These are phyloP conservation scores for Cryomyces antarcticus DNA, from an alignment of 495 filamentous ascomycete genomes.

Conservation along the genomic window DNA sequence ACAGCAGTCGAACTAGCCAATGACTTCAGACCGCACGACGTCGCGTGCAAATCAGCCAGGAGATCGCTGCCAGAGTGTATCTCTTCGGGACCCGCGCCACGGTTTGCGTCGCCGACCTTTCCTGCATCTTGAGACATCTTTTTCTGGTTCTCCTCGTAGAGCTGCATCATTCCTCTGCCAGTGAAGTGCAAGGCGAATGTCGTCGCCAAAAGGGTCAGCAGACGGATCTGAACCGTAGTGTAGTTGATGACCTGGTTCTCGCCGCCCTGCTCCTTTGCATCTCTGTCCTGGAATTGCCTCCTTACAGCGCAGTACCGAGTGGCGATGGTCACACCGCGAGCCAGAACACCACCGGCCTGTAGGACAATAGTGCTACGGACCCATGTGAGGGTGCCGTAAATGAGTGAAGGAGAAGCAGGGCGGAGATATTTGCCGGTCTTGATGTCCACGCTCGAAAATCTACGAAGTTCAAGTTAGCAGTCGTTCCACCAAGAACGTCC, in stretches of 20 bases:
- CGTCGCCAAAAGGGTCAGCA: slow-evolving; percentile 48
- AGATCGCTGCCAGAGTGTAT: slow-evolving; percentile 40
- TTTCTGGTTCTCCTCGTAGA: slow-evolving; percentile 45
- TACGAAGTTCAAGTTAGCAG: not conserved
- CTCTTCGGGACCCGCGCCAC: slow-evolving; percentile 46
- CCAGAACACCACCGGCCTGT: slow-evolving; percentile 42
- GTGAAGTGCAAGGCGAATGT: slow-evolving; percentile 61
- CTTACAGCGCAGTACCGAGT: slow-evolving; percentile 47
- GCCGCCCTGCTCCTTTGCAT: slow-evolving; percentile 30
- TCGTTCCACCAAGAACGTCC: too few species aligned
- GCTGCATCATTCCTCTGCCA: slow-evolving; percentile 42
- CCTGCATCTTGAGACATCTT: slow-evolving; percentile 30
- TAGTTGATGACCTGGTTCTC: slow-evolving; percentile 58
- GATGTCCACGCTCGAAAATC: slow-evolving; percentile 40
- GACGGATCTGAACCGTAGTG: slow-evolving; percentile 53
- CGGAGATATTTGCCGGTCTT: slow-evolving; percentile 40
- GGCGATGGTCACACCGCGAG: slow-evolving; percentile 55
- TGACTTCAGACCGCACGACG: slow-evolving; percentile 54
- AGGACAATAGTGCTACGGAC: slow-evolving; percentile 53
- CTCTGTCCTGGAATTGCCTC: slow-evolving; percentile 50
- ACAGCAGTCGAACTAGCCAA: slow-evolving; percentile 44
- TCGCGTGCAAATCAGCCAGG: slow-evolving; percentile 52
- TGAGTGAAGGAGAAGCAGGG: slow-evolving; percentile 39
- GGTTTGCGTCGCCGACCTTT: slow-evolving; percentile 20
- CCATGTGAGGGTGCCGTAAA: slow-evolving; percentile 56